phyloP scores from a whole-genome alignment of 1,139 yeast species.

The Geotrichum phurueaensis region DNA sequence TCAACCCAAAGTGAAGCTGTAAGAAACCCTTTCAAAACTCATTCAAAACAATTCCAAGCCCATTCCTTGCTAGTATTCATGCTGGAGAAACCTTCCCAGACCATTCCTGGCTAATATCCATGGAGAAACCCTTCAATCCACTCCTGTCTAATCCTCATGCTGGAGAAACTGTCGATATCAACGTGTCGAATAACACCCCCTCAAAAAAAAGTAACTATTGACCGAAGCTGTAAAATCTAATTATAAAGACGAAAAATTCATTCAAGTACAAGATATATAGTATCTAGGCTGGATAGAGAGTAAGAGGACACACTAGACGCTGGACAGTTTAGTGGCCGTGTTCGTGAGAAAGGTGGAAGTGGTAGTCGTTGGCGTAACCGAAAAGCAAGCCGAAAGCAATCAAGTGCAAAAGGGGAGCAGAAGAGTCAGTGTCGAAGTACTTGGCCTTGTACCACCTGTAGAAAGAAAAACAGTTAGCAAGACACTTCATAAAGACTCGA shows the following conservation, averaged over 20 bases:
- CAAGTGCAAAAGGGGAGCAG: slow-evolving; percentile 71
- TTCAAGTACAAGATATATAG: neutral
- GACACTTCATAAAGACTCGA: neutral
- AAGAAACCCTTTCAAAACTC: too few species aligned
- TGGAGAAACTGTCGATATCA: too few species aligned
- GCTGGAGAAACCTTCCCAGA: too few species aligned
- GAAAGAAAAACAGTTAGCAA: neutral
- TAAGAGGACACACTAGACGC: neutral
- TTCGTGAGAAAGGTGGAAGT: slow-evolving; percentile 73
- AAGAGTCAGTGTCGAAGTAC: slow-evolving; percentile 64
- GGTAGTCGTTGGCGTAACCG: slow-evolving; percentile 92
- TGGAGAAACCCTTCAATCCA: too few species aligned
- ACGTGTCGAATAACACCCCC: neutral
- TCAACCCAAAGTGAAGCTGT: too few species aligned
- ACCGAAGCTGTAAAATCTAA: neutral
- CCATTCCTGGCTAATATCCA: too few species aligned
- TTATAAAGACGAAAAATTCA: neutral
- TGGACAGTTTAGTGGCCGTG: slow-evolving; percentile 21
- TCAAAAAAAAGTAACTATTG: neutral
- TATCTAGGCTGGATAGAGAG: neutral
- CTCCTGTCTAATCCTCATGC: too few species aligned
- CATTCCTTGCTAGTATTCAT: too few species aligned
- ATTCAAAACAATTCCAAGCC: too few species aligned
- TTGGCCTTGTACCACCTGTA: slow-evolving; percentile 61
- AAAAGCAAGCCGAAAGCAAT: slow-evolving; percentile 62